Evolutionary conservation across 306 rosid genomes (phyloP), one percentile per base, ranked within the genome.

Genomic region (Medicago arabica): DNA sequence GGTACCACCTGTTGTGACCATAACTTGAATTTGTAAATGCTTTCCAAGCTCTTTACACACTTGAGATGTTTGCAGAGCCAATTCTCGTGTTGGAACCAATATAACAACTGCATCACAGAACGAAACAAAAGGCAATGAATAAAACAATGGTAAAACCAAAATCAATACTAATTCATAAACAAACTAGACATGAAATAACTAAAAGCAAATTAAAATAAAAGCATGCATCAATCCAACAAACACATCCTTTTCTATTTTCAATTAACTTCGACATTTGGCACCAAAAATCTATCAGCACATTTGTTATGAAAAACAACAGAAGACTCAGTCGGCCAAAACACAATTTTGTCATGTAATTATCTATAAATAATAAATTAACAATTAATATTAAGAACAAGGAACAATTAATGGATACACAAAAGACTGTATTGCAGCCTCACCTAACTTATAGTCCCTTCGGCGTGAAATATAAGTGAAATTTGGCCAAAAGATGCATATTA

Each of bases 61-160:
- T 92, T 95, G 98, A 43, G 98, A 95, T 64, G 98, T 95, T 86
- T 95, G 98, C 86, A 95, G 92, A 80, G 98, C 98, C 85, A 95
- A 63, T 79, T 95, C 98, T 53, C 98, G 87, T 59, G 98, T 95
- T 58, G 98, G 98, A 81, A 95, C 98, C 55, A 95, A 88, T 77
- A 95, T 95, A 78, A 95, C 97, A 87, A 85, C 98, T 95, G 88
- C 21, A 61, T 18, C 64, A 70, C 74, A 80, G 13, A 50, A 61
- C 57, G 67, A 38, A 70, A 40, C 17, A 44, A 17, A 77, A 62
- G 8, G 46, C 59, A 77, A 71, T 41, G 31, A 49, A 67, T 70
- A 78, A 58, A 58, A 66, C 36, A 72, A 5, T 25, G 38, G 73
- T 10, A 63, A 11, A 51, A 19, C 59, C 63, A 71, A 72, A 58